phyloP scores from a whole-genome alignment of 2,329 filamentous ascomycete genomes.

The Microdochium nivale region DNA sequence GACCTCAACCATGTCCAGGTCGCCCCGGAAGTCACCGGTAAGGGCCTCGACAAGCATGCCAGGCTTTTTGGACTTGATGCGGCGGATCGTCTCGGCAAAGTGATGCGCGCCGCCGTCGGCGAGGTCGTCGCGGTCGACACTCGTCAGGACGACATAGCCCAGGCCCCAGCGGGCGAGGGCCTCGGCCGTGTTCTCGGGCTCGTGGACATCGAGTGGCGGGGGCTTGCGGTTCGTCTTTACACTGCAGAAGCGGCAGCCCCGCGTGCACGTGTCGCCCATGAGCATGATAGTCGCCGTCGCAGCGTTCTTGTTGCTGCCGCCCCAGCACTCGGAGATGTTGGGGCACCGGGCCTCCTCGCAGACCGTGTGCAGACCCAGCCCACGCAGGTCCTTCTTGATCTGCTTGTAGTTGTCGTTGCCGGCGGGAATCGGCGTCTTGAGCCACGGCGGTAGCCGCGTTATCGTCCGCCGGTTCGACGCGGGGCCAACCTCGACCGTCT shows the following conservation, averaged over 20 bases:
- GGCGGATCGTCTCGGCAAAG: conserved; percentile 88
- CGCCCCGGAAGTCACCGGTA: conserved; percentile 80
- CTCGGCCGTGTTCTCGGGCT: conserved; percentile 94
- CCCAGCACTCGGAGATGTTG: conserved; percentile 98
- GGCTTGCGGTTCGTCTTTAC: conserved; percentile 80
- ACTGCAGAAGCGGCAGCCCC: conserved; percentile 92
- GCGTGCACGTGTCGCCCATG: conserved; percentile 97
- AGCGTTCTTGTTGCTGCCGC: conserved; percentile 75
- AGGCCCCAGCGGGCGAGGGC: conserved; percentile 87
- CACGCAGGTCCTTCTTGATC: conserved; percentile 88
- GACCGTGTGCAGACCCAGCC: conserved; percentile 85
- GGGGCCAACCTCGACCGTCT: conserved; percentile 56
- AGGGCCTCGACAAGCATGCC: conserved; percentile 73
- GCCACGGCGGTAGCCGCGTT: conserved; percentile 79
- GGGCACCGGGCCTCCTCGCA: conserved; percentile 97
- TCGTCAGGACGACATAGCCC: conserved; percentile 91
- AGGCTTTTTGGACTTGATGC: conserved; percentile 80
- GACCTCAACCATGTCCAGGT: conserved; percentile 76
- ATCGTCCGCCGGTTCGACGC: conserved; percentile 54
- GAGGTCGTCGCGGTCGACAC: conserved; percentile 88
- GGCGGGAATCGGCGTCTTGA: conserved; percentile 89
- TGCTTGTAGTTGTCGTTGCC: conserved; percentile 79
- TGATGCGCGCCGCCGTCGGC: conserved; percentile 81
- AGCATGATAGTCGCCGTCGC: conserved; percentile 98
- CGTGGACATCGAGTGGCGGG: conserved; percentile 81